Evolutionary conservation across 78 protist genomes (phyloP).

Genomic region (Acrasis kona): DNA sequence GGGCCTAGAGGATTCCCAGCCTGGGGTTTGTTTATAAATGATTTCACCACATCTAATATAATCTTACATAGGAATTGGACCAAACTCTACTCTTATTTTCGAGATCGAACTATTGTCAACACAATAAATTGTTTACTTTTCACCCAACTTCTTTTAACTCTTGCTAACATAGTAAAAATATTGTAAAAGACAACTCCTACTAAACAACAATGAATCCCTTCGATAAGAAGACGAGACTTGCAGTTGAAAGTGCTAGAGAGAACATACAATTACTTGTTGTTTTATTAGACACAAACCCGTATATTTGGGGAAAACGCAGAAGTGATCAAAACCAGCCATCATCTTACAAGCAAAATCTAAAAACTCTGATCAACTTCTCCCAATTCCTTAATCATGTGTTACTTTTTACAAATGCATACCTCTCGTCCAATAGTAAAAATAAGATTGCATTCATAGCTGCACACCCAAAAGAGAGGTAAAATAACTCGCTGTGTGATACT

Average conservation of each 20-base stretch:
- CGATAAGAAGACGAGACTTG: no score
- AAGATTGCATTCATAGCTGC: neutral
- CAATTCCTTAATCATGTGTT: neutral
- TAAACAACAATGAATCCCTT: no score
- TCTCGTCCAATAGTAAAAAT: neutral
- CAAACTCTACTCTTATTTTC: slow-evolving; percentile 42
- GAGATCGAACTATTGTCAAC: slow-evolving; percentile 56
- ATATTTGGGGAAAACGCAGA: no score
- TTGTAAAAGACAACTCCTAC: no score
- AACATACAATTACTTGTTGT: no score
- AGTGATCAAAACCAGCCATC: no score
- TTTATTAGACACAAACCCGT: no score
- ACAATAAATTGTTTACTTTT: no score
- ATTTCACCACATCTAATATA: neutral
- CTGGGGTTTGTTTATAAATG: neutral
- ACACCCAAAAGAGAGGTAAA: neutral
- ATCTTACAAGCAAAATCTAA: no score
- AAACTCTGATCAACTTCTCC: neutral
- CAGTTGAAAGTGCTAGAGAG: no score
- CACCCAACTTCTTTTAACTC: no score
- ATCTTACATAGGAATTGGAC: slow-evolving; percentile 39
- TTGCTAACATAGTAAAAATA: no score
- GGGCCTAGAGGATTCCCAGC: slow-evolving; percentile 50
- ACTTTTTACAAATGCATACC: neutral
- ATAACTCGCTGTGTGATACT: neutral